Evolutionary conservation across 106 monocot genomes (phyloP).

Genomic region (Chionographis japonica): DNA sequence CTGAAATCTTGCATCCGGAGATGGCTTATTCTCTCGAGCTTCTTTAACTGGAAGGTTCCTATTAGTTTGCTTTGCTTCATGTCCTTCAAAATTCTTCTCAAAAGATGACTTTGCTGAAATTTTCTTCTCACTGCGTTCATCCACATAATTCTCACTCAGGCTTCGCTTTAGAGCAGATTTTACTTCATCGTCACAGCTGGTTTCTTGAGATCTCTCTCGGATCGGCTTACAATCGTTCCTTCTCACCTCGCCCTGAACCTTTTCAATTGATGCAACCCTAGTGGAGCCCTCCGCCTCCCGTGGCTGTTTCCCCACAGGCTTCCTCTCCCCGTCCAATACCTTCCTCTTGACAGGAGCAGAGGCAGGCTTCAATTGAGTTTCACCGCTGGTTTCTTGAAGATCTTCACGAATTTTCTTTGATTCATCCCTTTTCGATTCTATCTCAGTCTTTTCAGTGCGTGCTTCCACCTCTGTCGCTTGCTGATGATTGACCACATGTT

Average conservation of each 20-base stretch:
- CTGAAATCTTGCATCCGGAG: neutral
- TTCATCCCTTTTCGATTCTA: neutral
- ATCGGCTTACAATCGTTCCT: neutral
- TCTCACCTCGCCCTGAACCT: neutral
- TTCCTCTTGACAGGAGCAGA: neutral
- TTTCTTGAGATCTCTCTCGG: constrained; percentile 1
- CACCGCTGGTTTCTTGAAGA: neutral
- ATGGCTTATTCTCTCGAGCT: constrained; percentile 11
- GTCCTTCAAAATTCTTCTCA: constrained; percentile 3
- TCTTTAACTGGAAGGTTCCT: neutral
- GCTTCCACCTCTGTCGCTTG: no score
- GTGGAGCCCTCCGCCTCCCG: neutral
- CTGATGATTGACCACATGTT: neutral
- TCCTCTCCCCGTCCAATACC: neutral
- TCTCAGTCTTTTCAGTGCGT: neutral
- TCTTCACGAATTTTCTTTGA: neutral
- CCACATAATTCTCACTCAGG: neutral
- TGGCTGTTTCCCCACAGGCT: neutral
- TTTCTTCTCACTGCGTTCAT: neutral
- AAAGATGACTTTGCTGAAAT: neutral
- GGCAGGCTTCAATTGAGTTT: neutral
- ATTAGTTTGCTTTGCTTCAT: neutral
- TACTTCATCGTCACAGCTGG: neutral
- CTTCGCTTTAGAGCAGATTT: neutral
- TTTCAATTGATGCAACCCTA: neutral